A percentile compares a stretch with the other conserved stretches of the same genome.
These are phyloP conservation scores for Tranzscheliella williamsii DNA, from an alignment of 1,284 basidiomycete species.

Conservation along the genomic window DNA sequence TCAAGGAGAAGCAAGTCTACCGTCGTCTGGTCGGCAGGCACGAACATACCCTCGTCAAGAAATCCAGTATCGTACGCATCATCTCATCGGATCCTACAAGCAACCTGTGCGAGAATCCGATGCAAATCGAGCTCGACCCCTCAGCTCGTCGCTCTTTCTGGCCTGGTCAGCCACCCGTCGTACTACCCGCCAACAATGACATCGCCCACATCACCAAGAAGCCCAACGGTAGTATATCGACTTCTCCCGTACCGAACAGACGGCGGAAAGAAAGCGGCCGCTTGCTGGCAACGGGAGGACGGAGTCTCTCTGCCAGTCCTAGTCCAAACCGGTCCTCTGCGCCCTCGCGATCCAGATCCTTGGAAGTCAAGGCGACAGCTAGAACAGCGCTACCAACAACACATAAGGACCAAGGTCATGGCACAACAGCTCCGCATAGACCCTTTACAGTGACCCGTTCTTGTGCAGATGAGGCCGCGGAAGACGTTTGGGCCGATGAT, in stretches of 20 bases:
- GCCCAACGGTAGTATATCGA: neutral
- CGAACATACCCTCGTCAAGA: conserved; percentile 6
- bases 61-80: conserved; percentile 41
- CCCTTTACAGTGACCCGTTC: no score
- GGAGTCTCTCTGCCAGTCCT: neutral
- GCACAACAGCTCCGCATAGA: no score
- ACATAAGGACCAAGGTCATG: no score
- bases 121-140: conserved; percentile 45
- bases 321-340: neutral
- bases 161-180: conserved; percentile 11
- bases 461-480: neutral
- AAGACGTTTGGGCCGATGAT: conserved; percentile 7
- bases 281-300: neutral
- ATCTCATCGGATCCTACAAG: conserved; percentile 51
- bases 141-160: conserved; percentile 14
- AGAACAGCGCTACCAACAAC: neutral
- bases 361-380: neutral
- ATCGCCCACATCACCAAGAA: neutral
- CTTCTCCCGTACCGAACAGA: neutral
- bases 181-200: conserved; percentile 4
- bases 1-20: conserved; percentile 16
- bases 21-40: conserved; percentile 12
- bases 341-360: neutral
- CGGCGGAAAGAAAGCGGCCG: neutral
- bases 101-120: conserved; percentile 36